A percentile compares a stretch with the other conserved stretches of the same genome.
phyloP scores from a whole-genome alignment of 2,329 filamentous ascomycete genomes.

The Colletotrichum sp. region DNA sequence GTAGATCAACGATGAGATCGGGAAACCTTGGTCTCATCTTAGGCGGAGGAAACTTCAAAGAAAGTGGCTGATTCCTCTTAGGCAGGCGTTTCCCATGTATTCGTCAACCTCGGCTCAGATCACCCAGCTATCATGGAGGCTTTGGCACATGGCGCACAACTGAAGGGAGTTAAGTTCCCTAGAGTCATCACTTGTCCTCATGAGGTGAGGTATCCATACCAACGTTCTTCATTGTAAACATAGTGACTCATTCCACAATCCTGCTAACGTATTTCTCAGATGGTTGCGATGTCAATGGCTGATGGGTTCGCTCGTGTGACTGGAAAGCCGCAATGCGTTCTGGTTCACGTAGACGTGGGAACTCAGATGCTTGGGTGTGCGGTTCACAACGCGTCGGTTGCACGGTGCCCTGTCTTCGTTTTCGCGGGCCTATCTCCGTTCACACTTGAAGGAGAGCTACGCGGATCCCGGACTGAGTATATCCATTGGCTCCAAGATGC shows the following conservation, averaged over 20 bases:
- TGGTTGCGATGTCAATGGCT: slow-evolving; percentile 79
- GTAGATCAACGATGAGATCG: neutral
- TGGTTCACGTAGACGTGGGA: slow-evolving; percentile 78
- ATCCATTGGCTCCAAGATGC: slow-evolving; percentile 83
- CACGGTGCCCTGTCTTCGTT: slow-evolving; percentile 72
- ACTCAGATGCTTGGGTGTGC: slow-evolving; percentile 75
- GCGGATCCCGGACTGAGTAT: slow-evolving; percentile 74
- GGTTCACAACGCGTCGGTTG: slow-evolving; percentile 74
- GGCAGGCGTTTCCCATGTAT: slow-evolving; percentile 63
- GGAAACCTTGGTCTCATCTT: accelerated
- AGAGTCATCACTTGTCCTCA: slow-evolving; percentile 76
- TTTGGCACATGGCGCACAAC: slow-evolving; percentile 72
- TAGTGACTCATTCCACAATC: neutral
- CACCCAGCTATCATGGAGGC: slow-evolving; percentile 76
- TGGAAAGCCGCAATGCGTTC: slow-evolving; percentile 71
- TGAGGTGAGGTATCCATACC: slow-evolving; percentile 53
- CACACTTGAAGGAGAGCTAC: slow-evolving; percentile 74
- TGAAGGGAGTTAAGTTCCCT: slow-evolving; percentile 65
- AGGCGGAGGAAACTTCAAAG: neutral
- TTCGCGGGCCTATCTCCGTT: slow-evolving; percentile 75
- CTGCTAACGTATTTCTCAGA: slow-evolving; percentile 45
- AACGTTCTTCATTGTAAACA: neutral
- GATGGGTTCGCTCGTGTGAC: slow-evolving; percentile 74
- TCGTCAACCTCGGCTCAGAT: slow-evolving; percentile 67
- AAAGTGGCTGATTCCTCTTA: neutral